Conservation (phyloP, 768 basidiomycete genomes). For the Mycena rebaudengoi region DNA sequence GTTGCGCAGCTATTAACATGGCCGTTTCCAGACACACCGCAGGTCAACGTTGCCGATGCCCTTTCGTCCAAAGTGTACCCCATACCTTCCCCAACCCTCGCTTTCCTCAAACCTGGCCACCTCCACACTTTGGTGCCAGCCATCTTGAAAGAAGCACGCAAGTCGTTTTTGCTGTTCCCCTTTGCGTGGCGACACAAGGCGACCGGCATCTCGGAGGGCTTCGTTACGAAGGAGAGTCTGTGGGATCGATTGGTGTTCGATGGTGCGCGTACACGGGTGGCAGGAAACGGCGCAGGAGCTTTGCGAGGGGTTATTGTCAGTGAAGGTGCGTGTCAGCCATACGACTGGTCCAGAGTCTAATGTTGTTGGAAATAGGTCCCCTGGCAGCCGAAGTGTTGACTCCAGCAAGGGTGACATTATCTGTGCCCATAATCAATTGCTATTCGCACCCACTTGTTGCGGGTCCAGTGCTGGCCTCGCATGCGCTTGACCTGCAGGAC, state of each 20-base stretch:
- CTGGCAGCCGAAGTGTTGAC: conserved; percentile 60
- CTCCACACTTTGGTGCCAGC: conserved; percentile 60
- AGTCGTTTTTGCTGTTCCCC: conserved; percentile 60
- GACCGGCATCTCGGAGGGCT: conserved; percentile 73
- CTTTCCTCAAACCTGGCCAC: conserved; percentile 78
- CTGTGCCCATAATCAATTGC: conserved; percentile 76
- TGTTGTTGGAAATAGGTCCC: conserved; percentile 47
- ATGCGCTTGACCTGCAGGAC: conserved; percentile 86
- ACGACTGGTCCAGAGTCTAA: not conserved
- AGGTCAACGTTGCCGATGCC: conserved; percentile 55
- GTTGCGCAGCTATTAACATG: not conserved
- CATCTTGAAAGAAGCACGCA: conserved; percentile 64
- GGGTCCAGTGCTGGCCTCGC: conserved; percentile 83
- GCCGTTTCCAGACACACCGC: conserved; percentile 27
- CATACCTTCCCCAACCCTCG: conserved; percentile 78
- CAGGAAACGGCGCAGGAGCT: conserved; percentile 68
- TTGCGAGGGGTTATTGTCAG: conserved; percentile 76
- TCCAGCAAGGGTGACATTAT: conserved; percentile 76
- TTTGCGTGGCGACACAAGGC: conserved; percentile 85
- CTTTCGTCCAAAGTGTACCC: conserved; percentile 57
- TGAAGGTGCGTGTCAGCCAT: conserved; percentile 60
- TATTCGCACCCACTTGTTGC: conserved; percentile 69
- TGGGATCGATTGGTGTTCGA: conserved; percentile 87
- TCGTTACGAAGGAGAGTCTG: conserved; percentile 78
- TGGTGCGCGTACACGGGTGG: conserved; percentile 62